These are phyloP conservation scores for Sphaerulina musiva DNA, from an alignment of 2,329 filamentous ascomycete species.

Conservation along the genomic window DNA sequence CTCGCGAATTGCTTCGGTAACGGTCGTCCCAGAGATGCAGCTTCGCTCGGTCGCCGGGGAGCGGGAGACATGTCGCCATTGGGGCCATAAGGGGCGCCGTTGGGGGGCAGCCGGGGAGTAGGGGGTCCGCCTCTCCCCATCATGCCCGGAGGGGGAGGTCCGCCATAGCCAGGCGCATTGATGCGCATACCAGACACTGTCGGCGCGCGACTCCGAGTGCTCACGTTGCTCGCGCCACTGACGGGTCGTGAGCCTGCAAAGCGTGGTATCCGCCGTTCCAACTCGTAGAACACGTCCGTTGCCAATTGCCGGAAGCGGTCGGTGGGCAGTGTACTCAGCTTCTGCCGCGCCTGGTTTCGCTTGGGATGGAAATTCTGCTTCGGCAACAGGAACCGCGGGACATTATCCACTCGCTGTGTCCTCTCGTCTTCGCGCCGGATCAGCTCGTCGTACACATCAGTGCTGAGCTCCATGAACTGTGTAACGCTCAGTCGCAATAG, in stretches of 20 bases:
- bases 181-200: constrained; percentile 35
- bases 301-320: constrained; percentile 85
- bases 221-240: constrained; percentile 55
- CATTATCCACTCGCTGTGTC: constrained; percentile 42
- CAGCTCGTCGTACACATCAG: constrained; percentile 94
- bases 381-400: constrained; percentile 71
- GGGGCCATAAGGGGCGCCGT: constrained; percentile 24
- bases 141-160: constrained; percentile 2
- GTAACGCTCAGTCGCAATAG: constrained; percentile 79
- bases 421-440: constrained; percentile 69
- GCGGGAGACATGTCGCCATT: constrained; percentile 41
- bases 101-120: constrained; percentile 20
- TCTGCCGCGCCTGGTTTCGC: constrained; percentile 93
- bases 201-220: constrained; percentile 23
- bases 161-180: constrained; percentile 18
- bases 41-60: constrained; percentile 34
- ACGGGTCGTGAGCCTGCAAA: constrained; percentile 63
- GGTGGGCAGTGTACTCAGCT: constrained; percentile 80
- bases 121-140: constrained; percentile 27
- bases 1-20: constrained; percentile 86
- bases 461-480: constrained; percentile 95
- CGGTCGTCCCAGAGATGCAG: constrained; percentile 55
- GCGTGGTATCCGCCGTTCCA: constrained; percentile 81
- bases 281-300: constrained; percentile 91
- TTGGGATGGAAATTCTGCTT: constrained; percentile 90